phyloP scores from a whole-genome alignment of 495 filamentous ascomycete species.

The Penicillium roqueforti region DNA sequence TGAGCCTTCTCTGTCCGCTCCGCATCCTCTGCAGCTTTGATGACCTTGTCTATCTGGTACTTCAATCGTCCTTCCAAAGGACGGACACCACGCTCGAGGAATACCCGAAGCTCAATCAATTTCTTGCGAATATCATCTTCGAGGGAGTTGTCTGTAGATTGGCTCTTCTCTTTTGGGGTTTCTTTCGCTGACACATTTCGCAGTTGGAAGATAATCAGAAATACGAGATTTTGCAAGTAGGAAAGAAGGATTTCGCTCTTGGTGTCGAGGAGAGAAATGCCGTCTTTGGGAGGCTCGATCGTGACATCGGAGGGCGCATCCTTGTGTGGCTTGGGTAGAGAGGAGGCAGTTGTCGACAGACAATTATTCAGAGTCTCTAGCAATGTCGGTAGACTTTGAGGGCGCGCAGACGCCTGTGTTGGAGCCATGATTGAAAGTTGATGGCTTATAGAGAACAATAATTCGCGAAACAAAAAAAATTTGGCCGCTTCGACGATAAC shows the following conservation, averaged over 20 bases:
- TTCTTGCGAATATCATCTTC: slow-evolving; percentile 69
- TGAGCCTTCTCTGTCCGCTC: slow-evolving; percentile 39
- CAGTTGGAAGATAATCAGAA: slow-evolving; percentile 79
- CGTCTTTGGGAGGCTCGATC: slow-evolving; percentile 66
- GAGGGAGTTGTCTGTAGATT: slow-evolving; percentile 27
- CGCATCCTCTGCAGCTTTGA: slow-evolving; percentile 78
- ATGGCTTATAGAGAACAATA: slow-evolving; percentile 5
- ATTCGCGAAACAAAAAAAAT: slow-evolving; percentile 25
- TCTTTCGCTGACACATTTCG: slow-evolving; percentile 43
- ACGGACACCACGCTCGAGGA: slow-evolving; percentile 83
- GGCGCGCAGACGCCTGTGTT: slow-evolving; percentile 22
- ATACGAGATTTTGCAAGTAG: slow-evolving; percentile 91
- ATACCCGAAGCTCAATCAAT: slow-evolving; percentile 78
- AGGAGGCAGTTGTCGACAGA: slow-evolving; percentile 54
- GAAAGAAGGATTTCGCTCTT: slow-evolving; percentile 95
- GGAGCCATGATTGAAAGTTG: slow-evolving; percentile 26
- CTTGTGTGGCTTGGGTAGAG: slow-evolving; percentile 50
- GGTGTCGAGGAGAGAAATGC: slow-evolving; percentile 88
- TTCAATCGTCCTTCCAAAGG: slow-evolving; percentile 82
- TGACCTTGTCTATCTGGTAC: slow-evolving; percentile 85
- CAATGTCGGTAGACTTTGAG: slow-evolving; percentile 46
- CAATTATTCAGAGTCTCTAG: slow-evolving; percentile 62
- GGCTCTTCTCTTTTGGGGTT: slow-evolving; percentile 23
- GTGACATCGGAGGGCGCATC: slow-evolving; percentile 36
- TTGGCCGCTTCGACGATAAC: slow-evolving; percentile 30